Conservation (phyloP, 176 grass and related monocot species). For the Sorghum bicolor region DNA sequence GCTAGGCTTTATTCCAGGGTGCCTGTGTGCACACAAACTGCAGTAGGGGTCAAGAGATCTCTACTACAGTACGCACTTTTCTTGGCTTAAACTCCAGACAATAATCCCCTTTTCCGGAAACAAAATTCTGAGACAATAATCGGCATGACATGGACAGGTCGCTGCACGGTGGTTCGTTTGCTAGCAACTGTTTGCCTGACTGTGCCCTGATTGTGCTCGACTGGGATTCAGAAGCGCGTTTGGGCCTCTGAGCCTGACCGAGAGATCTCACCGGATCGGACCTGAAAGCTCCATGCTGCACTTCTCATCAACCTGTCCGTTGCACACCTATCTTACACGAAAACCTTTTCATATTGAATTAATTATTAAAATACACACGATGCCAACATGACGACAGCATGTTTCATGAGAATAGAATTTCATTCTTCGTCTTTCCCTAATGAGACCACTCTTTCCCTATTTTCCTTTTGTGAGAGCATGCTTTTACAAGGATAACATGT, state of each 20-base stretch:
- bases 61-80: not conserved
- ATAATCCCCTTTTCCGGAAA: not conserved
- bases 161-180: not conserved
- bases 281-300: not conserved
- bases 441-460: not conserved
- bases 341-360: not conserved
- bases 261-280: not conserved
- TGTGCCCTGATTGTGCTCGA: not conserved
- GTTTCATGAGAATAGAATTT: too few species aligned
- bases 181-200: not conserved
- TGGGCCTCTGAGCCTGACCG: not conserved
- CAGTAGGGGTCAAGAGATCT: not conserved
- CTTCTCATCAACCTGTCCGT: not conserved
- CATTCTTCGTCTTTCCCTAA: not conserved
- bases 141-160: not conserved
- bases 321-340: not conserved
- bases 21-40: not conserved
- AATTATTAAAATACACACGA: not conserved
- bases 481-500: not conserved
- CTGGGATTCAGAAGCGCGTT: not conserved
- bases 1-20: not conserved
- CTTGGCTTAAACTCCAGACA: not conserved
- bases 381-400: not conserved
- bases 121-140: not conserved
- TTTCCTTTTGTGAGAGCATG: not conserved